phyloP scores from a whole-genome alignment of 148 eudicot species.

The Persicaria tinctoria region DNA sequence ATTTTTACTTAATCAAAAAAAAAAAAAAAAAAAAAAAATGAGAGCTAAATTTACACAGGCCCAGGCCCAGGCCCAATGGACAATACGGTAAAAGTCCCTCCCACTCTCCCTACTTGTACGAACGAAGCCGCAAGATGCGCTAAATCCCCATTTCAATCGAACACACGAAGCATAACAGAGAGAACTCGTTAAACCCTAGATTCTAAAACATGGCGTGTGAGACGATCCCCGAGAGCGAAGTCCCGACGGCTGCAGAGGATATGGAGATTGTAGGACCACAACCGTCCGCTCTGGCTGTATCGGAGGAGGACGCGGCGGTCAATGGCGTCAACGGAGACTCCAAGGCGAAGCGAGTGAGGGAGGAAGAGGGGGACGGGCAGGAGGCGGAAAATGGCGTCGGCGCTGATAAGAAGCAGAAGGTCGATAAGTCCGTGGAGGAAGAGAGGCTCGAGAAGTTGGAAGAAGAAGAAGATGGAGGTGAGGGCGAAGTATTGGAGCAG shows the following conservation, averaged over 20 bases:
- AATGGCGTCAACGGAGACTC: conserved; percentile 19
- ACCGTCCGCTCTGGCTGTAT: conserved; percentile 7
- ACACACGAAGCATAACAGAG: background rate
- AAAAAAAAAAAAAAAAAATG: too few relatives aligned
- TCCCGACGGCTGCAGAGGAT: conserved; percentile 22
- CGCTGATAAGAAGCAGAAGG: conserved; percentile 47
- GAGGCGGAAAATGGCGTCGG: conserved; percentile 21
- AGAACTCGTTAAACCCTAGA: conserved; percentile 8
- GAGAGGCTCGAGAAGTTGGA: conserved; percentile 33
- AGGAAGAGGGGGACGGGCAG: conserved; percentile 41
- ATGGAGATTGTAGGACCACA: conserved; percentile 46
- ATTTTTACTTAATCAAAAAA: too few relatives aligned
- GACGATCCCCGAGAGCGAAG: conserved; percentile 16
- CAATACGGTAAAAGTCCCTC: background rate
- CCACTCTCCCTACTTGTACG: background rate
- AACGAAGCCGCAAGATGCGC: background rate
- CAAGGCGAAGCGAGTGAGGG: conserved; percentile 45
- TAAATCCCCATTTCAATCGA: background rate
- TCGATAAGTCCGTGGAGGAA: conserved; percentile 61
- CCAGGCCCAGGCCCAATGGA: background rate
- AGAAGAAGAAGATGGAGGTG: conserved; percentile 5
- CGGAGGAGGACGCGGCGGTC: conserved; percentile 5
- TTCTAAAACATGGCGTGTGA: conserved; percentile 32
- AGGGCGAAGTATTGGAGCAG: conserved; percentile 8
- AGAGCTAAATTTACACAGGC: too few relatives aligned